These are phyloP conservation scores for Saturnispora halmiae DNA, from an alignment of 805 yeast genomes.

Conservation along the genomic window DNA sequence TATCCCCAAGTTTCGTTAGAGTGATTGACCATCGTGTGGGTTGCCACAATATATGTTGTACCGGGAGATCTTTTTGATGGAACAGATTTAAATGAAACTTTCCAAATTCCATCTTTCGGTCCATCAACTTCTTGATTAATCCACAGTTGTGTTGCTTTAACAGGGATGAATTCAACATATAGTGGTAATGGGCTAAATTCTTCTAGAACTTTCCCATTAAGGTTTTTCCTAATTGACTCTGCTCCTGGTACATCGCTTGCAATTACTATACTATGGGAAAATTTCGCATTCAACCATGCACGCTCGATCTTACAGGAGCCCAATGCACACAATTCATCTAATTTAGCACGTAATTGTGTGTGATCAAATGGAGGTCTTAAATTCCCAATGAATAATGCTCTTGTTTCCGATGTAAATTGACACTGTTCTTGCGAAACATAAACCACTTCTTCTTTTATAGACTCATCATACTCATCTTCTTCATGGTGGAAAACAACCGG, in stretches of 20 bases:
- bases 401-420: conserved; percentile 30
- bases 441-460: conserved; percentile 24
- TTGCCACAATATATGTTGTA: conserved; percentile 23
- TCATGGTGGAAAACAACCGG: not conserved
- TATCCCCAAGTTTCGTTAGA: conserved; percentile 29
- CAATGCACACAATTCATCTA: conserved; percentile 26
- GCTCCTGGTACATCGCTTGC: conserved; percentile 36
- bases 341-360: conserved; percentile 29
- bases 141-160: conserved; percentile 37
- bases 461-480: conserved; percentile 18
- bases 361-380: conserved; percentile 33
- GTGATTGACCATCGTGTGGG: conserved; percentile 28
- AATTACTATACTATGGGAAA: conserved; percentile 37
- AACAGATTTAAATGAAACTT: conserved; percentile 29
- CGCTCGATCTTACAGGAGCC: conserved; percentile 29
- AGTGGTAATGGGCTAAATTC: conserved; percentile 21
- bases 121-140: conserved; percentile 38
- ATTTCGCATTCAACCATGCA: conserved; percentile 35
- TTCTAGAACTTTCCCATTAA: conserved; percentile 31
- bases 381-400: conserved; percentile 39
- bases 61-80: conserved; percentile 27
- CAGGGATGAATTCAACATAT: conserved; percentile 37
- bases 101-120: conserved; percentile 39
- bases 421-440: conserved; percentile 30
- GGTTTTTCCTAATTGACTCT: conserved; percentile 25